phyloP scores from a whole-genome alignment of 495 filamentous ascomycete genomes.

The Podospora bellae-mahoneyi region DNA sequence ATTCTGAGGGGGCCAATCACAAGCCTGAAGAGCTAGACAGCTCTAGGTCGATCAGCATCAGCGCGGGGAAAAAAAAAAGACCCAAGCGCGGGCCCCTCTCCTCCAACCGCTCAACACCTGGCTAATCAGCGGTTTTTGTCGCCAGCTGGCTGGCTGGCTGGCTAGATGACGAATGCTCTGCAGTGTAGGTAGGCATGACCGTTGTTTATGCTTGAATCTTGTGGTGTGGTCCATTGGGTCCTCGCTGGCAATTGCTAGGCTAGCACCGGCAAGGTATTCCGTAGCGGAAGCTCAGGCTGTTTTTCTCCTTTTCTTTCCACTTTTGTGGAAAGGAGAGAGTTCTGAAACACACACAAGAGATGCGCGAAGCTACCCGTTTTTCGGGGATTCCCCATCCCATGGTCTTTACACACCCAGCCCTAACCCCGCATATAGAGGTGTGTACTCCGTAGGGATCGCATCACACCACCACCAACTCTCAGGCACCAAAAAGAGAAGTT shows the following conservation, averaged over 20 bases:
- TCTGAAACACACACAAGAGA: neutral
- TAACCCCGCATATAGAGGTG: neutral
- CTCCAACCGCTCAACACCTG: neutral
- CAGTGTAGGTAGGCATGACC: neutral
- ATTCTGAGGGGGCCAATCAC: slow-evolving; percentile 24
- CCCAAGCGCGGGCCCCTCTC: neutral
- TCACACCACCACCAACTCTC: no score
- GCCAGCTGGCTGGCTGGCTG: neutral
- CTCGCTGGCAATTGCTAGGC: neutral
- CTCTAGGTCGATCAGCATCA: slow-evolving; percentile 5
- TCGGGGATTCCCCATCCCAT: neutral
- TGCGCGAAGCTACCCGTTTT: neutral
- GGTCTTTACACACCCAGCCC: neutral
- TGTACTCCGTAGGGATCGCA: neutral
- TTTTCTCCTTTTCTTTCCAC: neutral
- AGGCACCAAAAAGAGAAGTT: neutral
- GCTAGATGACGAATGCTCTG: neutral
- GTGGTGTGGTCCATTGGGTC: neutral
- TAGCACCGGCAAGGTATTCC: neutral
- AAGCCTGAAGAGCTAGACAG: slow-evolving; percentile 14
- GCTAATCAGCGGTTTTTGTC: slow-evolving; percentile 3
- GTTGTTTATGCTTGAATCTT: neutral
- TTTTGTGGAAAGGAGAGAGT: neutral
- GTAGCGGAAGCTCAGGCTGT: neutral
- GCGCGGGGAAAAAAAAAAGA: neutral